A percentile compares a stretch with the other conserved stretches of the same genome.
Conservation (phyloP, 495 filamentous ascomycete species). For the Apodospora peruviana region DNA sequence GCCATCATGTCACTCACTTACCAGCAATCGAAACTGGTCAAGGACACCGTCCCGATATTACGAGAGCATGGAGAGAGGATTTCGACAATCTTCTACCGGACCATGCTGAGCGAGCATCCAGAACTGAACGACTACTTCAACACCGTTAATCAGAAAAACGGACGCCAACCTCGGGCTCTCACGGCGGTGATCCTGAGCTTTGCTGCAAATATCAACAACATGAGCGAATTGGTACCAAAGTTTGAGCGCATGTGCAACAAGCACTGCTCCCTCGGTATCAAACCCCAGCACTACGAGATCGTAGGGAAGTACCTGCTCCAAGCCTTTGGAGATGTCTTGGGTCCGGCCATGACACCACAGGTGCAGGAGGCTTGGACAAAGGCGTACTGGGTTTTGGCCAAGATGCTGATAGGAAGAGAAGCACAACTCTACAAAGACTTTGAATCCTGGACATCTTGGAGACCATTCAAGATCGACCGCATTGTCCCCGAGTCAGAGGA, state of each 20-base stretch:
- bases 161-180: conserved; percentile 60
- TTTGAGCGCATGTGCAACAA: conserved; percentile 70
- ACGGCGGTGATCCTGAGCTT: conserved; percentile 63
- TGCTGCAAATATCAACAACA: conserved; percentile 64
- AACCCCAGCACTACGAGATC: conserved; percentile 62
- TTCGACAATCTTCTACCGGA: conserved; percentile 62
- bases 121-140: conserved; percentile 66
- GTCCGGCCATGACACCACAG: conserved; percentile 58
- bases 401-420: conserved; percentile 64
- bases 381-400: conserved; percentile 67
- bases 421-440: conserved; percentile 52
- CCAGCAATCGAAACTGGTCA: conserved; percentile 36
- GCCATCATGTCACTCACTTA: conserved; percentile 37
- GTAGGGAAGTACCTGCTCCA: conserved; percentile 62
- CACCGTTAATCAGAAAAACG: conserved; percentile 60
- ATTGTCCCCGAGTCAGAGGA: conserved; percentile 59
- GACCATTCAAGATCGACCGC: conserved; percentile 57
- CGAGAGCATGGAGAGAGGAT: conserved; percentile 60
- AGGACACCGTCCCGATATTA: conserved; percentile 44
- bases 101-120: conserved; percentile 59
- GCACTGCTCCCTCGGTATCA: conserved; percentile 65
- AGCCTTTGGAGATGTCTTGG: conserved; percentile 62
- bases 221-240: conserved; percentile 56
- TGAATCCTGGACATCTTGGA: conserved; percentile 57
- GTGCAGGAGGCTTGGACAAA: conserved; percentile 61